A percentile compares a stretch with the other conserved stretches of the same genome.
Conservation (phyloP, 2,329 filamentous ascomycete species). For the Aspergillus luchuensis region DNA sequence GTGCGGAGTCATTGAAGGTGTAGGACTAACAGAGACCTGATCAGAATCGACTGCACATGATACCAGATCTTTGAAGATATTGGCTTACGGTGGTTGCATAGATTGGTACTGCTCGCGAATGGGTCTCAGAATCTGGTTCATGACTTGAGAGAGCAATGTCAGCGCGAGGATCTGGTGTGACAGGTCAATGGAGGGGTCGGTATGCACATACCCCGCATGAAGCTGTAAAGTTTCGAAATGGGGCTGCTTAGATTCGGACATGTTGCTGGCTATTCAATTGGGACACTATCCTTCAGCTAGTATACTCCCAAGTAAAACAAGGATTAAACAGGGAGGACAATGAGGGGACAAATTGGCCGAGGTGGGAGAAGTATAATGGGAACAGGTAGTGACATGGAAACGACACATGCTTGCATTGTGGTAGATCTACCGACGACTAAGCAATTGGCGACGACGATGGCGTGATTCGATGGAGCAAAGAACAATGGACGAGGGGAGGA, state of each 20-base stretch:
- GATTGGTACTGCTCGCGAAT: constrained; percentile 89
- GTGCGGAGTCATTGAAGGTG: constrained; percentile 93
- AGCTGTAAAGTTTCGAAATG: constrained; percentile 85
- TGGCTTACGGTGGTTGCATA: constrained; percentile 77
- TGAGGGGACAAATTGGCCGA: background rate
- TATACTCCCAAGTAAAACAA: background rate
- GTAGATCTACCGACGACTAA: background rate
- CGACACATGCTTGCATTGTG: background rate
- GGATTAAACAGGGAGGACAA: background rate
- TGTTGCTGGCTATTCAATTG: constrained; percentile 19
- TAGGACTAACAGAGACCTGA: constrained; percentile 63
- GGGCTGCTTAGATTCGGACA: constrained; percentile 40
- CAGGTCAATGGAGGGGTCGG: background rate
- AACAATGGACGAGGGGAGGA: background rate
- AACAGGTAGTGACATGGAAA: background rate
- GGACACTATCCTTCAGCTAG: background rate
- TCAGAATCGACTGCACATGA: background rate
- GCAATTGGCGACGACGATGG: constrained; percentile 12
- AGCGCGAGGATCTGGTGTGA: background rate
- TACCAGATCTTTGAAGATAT: background rate
- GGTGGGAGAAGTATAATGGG: background rate
- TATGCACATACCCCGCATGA: constrained; percentile 70
- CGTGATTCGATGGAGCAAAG: constrained; percentile 15
- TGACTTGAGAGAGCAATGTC: constrained; percentile 58
- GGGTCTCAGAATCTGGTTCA: constrained; percentile 76